Conservation (phyloP, 23 red algal genomes). For the Chondrus crispus region DNA sequence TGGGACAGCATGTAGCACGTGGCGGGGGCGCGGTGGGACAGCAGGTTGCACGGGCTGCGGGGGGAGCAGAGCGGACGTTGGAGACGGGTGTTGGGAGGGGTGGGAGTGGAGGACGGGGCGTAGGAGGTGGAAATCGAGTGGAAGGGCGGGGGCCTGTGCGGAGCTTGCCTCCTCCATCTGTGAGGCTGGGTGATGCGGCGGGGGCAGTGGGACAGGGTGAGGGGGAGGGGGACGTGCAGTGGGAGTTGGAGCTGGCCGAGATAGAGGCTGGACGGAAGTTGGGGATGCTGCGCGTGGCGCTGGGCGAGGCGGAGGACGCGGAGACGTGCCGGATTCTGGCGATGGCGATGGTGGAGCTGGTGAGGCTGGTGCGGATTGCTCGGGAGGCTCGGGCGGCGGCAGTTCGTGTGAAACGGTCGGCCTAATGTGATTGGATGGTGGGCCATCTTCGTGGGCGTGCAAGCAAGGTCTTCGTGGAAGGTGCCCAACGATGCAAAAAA, state of each 20-base stretch:
- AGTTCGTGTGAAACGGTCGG: background rate
- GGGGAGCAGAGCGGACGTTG: background rate
- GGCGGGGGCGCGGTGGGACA: background rate
- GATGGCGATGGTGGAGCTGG: constrained; percentile 24
- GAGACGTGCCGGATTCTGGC: constrained; percentile 14
- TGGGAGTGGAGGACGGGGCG: background rate
- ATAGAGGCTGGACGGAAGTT: constrained; percentile 29
- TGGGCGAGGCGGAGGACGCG: background rate
- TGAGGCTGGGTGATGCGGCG: background rate
- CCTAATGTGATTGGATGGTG: too few relatives aligned
- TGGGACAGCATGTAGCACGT: background rate
- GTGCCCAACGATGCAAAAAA: too few relatives aligned
- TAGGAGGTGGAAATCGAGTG: background rate
- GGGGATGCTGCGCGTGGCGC: background rate
- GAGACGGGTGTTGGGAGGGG: background rate
- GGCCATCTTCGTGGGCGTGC: too few relatives aligned
- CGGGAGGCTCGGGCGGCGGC: background rate
- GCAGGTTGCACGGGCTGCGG: background rate
- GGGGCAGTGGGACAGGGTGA: background rate
- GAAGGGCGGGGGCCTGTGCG: background rate
- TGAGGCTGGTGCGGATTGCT: background rate
- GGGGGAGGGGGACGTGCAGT: background rate
- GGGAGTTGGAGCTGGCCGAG: constrained; percentile 22
- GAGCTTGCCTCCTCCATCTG: too few relatives aligned
- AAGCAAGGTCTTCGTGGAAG: too few relatives aligned